Evolutionary conservation across 2,329 filamentous ascomycete genomes (phyloP).

Genomic region (Hypomyces rosellus): DNA sequence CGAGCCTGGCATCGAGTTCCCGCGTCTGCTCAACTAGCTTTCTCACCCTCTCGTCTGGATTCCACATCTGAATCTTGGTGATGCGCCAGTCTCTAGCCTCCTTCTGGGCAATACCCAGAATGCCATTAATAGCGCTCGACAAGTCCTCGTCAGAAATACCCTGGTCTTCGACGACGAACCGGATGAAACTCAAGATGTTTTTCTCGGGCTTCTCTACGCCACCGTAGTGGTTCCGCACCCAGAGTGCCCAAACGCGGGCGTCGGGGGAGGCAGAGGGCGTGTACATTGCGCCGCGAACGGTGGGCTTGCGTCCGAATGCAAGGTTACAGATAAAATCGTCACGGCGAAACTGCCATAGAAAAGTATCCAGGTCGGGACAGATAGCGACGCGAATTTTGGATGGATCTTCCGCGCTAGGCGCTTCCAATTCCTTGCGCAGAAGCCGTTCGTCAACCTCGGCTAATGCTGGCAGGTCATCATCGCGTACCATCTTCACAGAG

Average conservation of each 20-base stretch:
- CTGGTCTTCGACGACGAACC: constrained; percentile 59
- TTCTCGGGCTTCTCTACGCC: constrained; percentile 45
- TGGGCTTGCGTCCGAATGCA: constrained; percentile 50
- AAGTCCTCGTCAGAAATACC: constrained; percentile 36
- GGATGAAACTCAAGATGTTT: constrained; percentile 64
- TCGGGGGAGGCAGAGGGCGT: constrained; percentile 38
- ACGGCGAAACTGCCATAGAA: constrained; percentile 60
- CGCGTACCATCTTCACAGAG: constrained; percentile 42
- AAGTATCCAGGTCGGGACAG: constrained; percentile 25
- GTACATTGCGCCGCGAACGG: constrained; percentile 65
- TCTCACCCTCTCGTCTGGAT: constrained; percentile 55
- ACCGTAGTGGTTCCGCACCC: constrained; percentile 61
- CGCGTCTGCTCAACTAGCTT: constrained; percentile 38
- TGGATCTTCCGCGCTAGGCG: constrained; percentile 11
- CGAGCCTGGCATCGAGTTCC: constrained; percentile 43
- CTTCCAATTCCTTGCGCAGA: constrained; percentile 48
- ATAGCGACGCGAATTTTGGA: constrained; percentile 28
- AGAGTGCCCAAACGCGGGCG: constrained; percentile 65
- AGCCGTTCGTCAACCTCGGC: constrained; percentile 58
- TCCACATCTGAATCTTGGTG: constrained; percentile 73
- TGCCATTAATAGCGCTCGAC: constrained; percentile 48
- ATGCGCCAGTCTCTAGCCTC: constrained; percentile 69
- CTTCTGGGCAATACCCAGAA: constrained; percentile 60
- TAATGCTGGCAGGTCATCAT: constrained; percentile 54
- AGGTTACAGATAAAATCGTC: constrained; percentile 70